Conservation (phyloP, 495 filamentous ascomycete species). For the Aspergillus saccharolyticus region DNA sequence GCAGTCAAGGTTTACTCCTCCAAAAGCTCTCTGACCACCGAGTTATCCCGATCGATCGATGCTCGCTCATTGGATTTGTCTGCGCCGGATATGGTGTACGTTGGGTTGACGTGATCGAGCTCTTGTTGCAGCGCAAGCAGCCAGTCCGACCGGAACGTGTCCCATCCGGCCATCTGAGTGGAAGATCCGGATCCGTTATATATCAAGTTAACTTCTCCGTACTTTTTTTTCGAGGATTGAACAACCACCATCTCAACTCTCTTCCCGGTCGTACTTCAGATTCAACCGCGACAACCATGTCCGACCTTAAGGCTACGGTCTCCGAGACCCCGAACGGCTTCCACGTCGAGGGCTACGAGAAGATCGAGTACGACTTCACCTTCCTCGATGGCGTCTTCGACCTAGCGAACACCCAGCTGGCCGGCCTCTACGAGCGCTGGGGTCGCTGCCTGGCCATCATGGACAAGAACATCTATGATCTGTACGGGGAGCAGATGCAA, state of each 20-base stretch:
- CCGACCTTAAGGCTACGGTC: conserved; percentile 1
- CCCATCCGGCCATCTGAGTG: not conserved
- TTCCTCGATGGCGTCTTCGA: conserved; percentile 5
- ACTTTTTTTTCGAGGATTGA: not conserved
- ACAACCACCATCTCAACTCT: not conserved
- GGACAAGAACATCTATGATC: conserved; percentile 7
- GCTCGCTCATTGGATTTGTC: not conserved
- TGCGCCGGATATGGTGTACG: too few species aligned
- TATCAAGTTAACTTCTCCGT: not conserved
- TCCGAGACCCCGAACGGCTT: conserved; percentile 2
- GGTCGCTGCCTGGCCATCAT: conserved; percentile 6
- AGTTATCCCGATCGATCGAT: not conserved
- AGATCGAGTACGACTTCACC: conserved; percentile 1
- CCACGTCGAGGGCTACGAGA: conserved; percentile 6
- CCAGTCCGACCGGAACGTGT: not conserved
- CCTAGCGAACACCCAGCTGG: not conserved
- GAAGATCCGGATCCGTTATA: not conserved
- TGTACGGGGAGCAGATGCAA: conserved; percentile 4
- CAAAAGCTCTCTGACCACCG: not conserved
- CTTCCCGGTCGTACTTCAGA: not conserved
- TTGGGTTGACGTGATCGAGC: not conserved
- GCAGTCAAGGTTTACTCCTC: not conserved
- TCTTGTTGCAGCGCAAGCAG: not conserved
- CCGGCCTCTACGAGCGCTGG: conserved; percentile 2
- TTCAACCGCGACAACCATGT: not conserved